Evolutionary conservation across 2,329 filamentous ascomycete species (phyloP), one percentile per base, ranked within the genome.

Genomic region (Phaeophleospora eucalypticola): DNA sequence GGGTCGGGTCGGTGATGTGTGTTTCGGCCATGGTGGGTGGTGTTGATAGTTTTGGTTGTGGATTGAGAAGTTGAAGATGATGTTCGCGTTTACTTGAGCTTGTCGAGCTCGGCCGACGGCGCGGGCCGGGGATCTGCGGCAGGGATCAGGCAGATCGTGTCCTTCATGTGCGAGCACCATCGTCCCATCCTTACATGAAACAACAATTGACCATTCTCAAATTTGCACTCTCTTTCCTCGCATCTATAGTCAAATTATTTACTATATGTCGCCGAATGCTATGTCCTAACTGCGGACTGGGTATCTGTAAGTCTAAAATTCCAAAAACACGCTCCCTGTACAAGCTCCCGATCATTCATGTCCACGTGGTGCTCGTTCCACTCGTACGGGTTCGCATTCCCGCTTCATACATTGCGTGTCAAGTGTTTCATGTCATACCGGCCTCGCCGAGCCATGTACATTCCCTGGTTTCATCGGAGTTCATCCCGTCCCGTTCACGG

Each of bases 1-100:
- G 81, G 49, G 78, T 73, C 2, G 80, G 72, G 60, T 87, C 82
- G 46, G 77, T 80, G 52, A 88, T 78, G 53, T 58, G 45, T 15
- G 42, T 35, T 4, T 55, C 48, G 29, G 45, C 39, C 51, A 60
- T 61, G n/a, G 27, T 46, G 36, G n/a, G 14, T 38, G 24, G n/a
- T 34, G 37, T 27, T 27, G 20, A 41, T 29, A 19, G 27, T 14
- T 41, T 6, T 27, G 34, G 45, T 37, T 29, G 20, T 24, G 32
- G 41, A 15, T 32, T 16, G 19, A 32, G 39, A 17, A 17, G 35
- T 21, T 21, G 19, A 37, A 27, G 4, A 4, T 17, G 37, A 40
- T 24, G 20, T 35, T 42, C 40, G 35, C 24, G 16, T 21, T 15
- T 29, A 6, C 24, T 7, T 29, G 7, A 6, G 24, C 24, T 29